Percentiles rank a stretch among this genome's conserved stretches.
Evolutionary conservation across 805 yeast species (phyloP).

Genomic region (Brettanomyces sp.): DNA sequence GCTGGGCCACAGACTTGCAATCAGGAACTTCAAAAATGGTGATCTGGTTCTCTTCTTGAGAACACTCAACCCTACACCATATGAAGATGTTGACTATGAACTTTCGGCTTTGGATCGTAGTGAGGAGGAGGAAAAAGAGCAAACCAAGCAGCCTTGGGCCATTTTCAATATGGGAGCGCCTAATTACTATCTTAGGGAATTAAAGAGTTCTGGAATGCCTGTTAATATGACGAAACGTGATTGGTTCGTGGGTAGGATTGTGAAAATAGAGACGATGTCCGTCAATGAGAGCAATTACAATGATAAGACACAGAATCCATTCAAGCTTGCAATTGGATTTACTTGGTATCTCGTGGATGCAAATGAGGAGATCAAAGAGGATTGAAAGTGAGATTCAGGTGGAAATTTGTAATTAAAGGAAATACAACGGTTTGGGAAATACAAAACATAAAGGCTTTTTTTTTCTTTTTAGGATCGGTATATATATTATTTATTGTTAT

Average conservation of each 20-base stretch:
- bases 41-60: conserved; percentile 84
- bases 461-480: too few relatives aligned
- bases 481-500: too few relatives aligned
- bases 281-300: conserved; percentile 37
- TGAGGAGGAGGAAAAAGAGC: background rate
- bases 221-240: conserved; percentile 40
- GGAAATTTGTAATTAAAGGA: too few relatives aligned
- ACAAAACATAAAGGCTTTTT: too few relatives aligned
- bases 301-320: conserved; percentile 47
- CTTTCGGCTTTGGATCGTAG: too few relatives aligned
- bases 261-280: conserved; percentile 41
- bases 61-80: conserved; percentile 29
- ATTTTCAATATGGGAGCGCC: conserved; percentile 88
- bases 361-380: conserved; percentile 16
- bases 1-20: conserved; percentile 46
- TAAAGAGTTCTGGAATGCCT: conserved; percentile 8
- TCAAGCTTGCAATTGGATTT: conserved; percentile 49
- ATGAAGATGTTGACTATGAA: background rate
- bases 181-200: conserved; percentile 60
- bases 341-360: conserved; percentile 61
- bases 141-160: conserved; percentile 70
- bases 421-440: too few relatives aligned
- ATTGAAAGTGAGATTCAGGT: too few relatives aligned
- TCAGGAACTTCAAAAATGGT: conserved; percentile 56
- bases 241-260: conserved; percentile 74